Evolutionary conservation across 345 rosid genomes (phyloP), one percentile per base, ranked within the genome.

Genomic region (Trapa incisa): DNA sequence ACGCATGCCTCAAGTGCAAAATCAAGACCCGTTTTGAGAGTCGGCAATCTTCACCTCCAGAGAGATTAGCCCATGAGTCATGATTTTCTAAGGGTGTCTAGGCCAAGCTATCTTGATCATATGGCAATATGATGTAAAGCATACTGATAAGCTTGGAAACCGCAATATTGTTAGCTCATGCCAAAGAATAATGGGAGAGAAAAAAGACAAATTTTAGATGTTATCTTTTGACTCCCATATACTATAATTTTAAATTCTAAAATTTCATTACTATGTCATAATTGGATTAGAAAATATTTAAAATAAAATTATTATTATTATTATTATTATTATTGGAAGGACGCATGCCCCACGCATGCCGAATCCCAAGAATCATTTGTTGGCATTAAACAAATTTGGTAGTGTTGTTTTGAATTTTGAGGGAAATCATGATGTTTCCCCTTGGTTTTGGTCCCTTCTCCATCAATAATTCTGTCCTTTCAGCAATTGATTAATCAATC

Each of bases 351-450:
- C 48, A 45, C 67, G 67, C 67, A 65, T 65, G 67, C 67, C 67
- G 52, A 7, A 65, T 65, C 67, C 52, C 67, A 42, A 38, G 67
- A 65, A 65, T 65, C 53, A 65, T 65, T 65, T 43, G 67, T 38
- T 36, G 52, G 42, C 67, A 42, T 43, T 41, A 65, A 65, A 65
- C 67, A 65, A 41, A 42, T 32, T 22, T 33, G 5, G 63, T 11
- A 45, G 63, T 58, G 37, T 32, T 29, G 16, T 63, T 45, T 47
- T 42, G 37, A 65, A 65, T n/a, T 43, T 16, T 52, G 47, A 65
- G 67, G 67, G 2, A 65, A 65, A 65, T 65, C 29, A 35, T 65
- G 47, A 35, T 65, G 67, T 65, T 48, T 38, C 48, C 7, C 47
- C 7, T 64, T 38, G 48, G 47, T 15, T 17, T 64, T 38, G 67